Base-by-base conservation (phyloP, 2,329 filamentous ascomycete species). In the Eutypa lata region DNA sequence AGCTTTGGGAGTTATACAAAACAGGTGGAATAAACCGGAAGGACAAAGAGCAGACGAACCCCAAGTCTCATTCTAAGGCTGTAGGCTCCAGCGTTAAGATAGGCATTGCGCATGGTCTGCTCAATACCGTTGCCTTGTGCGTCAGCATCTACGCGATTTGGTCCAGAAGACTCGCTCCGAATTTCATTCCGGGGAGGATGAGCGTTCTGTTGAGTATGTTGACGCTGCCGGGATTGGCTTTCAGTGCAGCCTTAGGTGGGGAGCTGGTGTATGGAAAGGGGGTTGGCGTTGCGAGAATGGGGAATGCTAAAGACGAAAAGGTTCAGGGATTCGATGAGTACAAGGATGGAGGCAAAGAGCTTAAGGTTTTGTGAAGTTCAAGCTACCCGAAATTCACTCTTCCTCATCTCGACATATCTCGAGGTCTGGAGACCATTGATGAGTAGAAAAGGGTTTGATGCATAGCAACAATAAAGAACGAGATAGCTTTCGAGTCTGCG, bases 31-130 rank as follows among this genome's bases (percentile, higher is more conserved):
- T 35, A 24, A 48, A 48, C 18, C 46, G 46, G 13, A 31, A 37
- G 28, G 46, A 48, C 46, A 48, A 48, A 26, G 46, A 48, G 28
- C 46, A 33, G 46, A 48, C 46, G 28, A 31, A 48, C n/a, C n/a
- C 46, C 14, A 31, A 22, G 28, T 48, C 46, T 24, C 46, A 48
- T n/a, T 4, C 21, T 10, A n/a, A 48, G 3, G 46, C 35, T n/a
- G 46, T 48, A 16, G 46, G 35, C 21, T 21, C 46, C 3, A 48
- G 46, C 21, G 46, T 48, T 4, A 48, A 35, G 46, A n/a, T 48
- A 7, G 46, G 46, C 16, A 22, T 37, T n/a, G 46, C 33, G 46
- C 46, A 48, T 26, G 46, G 46, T 16, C 16, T 48, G 10, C 26
- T 48, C 14, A 48, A 48, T n/a, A 37, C 46, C n/a, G 46, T 19